Conservation (phyloP, 805 yeast genomes). For the Lipomyces oligophaga region DNA sequence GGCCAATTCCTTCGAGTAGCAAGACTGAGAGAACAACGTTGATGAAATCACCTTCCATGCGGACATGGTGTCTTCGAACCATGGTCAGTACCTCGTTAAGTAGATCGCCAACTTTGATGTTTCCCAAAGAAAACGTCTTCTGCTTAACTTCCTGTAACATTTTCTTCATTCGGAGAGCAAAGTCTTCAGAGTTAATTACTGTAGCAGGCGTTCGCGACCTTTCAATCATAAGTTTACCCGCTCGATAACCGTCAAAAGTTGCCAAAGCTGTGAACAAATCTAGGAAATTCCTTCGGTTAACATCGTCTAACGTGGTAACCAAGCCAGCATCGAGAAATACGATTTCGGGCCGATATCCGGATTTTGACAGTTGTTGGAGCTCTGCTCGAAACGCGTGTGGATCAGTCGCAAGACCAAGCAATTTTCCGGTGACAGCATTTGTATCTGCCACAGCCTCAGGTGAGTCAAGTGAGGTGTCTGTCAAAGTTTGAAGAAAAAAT, state of each 20-base stretch:
- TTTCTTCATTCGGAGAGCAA: slow-evolving; percentile 81
- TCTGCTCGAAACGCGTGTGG: slow-evolving; percentile 28
- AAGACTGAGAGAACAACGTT: slow-evolving; percentile 93
- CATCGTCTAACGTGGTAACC: slow-evolving; percentile 79
- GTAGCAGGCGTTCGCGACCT: slow-evolving; percentile 93
- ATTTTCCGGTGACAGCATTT: slow-evolving; percentile 28
- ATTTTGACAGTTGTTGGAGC: slow-evolving; percentile 47
- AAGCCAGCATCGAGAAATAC: slow-evolving; percentile 92
- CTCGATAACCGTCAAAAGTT: slow-evolving; percentile 87
- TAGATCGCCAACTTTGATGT: slow-evolving; percentile 86
- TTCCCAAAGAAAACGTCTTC: slow-evolving; percentile 88
- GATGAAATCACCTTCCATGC: slow-evolving; percentile 96
- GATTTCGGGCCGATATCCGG: slow-evolving; percentile 75
- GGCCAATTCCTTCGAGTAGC: slow-evolving; percentile 88
- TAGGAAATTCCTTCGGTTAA: slow-evolving; percentile 77
- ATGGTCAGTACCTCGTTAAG: slow-evolving; percentile 79
- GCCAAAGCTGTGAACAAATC: slow-evolving; percentile 85
- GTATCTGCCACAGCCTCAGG: slow-evolving; percentile 32
- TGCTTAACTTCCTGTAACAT: slow-evolving; percentile 76
- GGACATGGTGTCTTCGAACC: slow-evolving; percentile 92
- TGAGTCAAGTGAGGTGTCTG: slow-evolving; percentile 21
- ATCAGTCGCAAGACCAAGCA: slow-evolving; percentile 31
- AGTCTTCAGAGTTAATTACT: slow-evolving; percentile 75
- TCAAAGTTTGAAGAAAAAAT: slow-evolving; percentile 1
- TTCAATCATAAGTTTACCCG: slow-evolving; percentile 94